A percentile compares a stretch with the other conserved stretches of the same genome.
Evolutionary conservation across 139 green algal species (phyloP).

Genomic region (Coccomyxa sp.): DNA sequence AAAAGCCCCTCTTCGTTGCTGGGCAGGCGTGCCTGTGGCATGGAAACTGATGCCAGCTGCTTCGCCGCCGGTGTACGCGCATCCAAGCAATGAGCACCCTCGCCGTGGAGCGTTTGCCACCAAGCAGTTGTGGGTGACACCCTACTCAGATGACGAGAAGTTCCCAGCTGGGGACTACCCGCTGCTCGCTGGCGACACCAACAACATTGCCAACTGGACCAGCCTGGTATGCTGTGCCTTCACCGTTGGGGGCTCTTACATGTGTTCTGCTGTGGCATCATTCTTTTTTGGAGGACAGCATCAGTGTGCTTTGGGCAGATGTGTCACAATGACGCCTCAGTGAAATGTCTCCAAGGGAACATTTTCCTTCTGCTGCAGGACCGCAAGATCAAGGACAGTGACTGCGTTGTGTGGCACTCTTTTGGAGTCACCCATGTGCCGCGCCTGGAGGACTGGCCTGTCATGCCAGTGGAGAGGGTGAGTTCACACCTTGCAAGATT

Average conservation of each 20-base stretch:
- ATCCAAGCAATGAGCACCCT: slow-evolving; percentile 23
- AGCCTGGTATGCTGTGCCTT: slow-evolving; percentile 24
- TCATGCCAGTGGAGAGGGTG: slow-evolving; percentile 78
- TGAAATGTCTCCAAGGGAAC: too few relatives aligned
- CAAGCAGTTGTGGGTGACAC: slow-evolving; percentile 74
- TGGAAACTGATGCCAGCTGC: slow-evolving; percentile 69
- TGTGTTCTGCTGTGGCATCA: too few relatives aligned
- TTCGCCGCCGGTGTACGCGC: slow-evolving; percentile 39
- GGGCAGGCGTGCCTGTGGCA: slow-evolving; percentile 40
- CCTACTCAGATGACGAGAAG: slow-evolving; percentile 57
- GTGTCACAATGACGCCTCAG: too few relatives aligned
- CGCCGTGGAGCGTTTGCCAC: slow-evolving; percentile 65
- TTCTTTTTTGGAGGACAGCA: too few relatives aligned
- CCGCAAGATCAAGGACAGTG: slow-evolving; percentile 39
- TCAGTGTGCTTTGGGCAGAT: too few relatives aligned
- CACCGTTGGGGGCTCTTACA: background rate
- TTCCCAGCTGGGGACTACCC: slow-evolving; percentile 73
- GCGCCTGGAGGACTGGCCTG: slow-evolving; percentile 74
- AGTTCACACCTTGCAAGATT: too few relatives aligned
- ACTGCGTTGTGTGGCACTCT: slow-evolving; percentile 83
- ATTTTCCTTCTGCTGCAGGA: slow-evolving; percentile 31
- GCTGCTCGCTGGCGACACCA: slow-evolving; percentile 45
- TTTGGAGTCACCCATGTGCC: slow-evolving; percentile 82
- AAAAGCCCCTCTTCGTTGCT: too few relatives aligned
- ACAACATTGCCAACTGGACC: slow-evolving; percentile 60